Evolutionary conservation across 1,284 basidiomycete genomes (phyloP), one percentile per base, ranked within the genome.

Genomic region (Termitomyces sp.): DNA sequence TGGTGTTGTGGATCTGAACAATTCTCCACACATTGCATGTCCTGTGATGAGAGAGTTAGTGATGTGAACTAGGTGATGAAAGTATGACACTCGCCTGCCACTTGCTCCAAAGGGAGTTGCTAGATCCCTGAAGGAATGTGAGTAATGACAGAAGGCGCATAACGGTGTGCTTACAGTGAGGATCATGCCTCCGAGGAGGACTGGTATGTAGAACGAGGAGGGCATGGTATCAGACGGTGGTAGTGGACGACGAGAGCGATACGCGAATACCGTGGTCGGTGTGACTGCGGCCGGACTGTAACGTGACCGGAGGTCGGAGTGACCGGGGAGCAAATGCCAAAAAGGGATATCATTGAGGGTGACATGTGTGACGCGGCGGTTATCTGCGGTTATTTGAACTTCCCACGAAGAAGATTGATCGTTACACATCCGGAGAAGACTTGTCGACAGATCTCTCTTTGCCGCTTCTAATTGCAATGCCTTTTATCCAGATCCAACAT

Each of bases 11-110:
- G 73, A 63, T 86, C 80, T 54, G 70, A 64, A 66, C 92, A 96
- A 69, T 93, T 88, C 78, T 93, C 92, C 50, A 95, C 93, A 64
- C 93, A 96, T 84, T 94, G 90, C 88, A 92, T 93, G 67, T 95
- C 93, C 85, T 92, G 61, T 16, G 39, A 43, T 18, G 19, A 4
- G 10, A 24, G 31, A 24, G 53, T 31, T 16, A 43, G 16, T 46
- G 53, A 47, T 53, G 43, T 4, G 38, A 54, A 40, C 24, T 16
- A 1, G 14, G 52, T 43, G 26, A 53, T 50, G 41, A 41, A n/a
- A 52, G 56, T n/a, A 49, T 16, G 50, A 60, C n/a, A 66, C 74
- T 61, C 58, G 73, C 86, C 84, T 89, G 87, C 78, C 79, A 90
- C 68, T 91, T 91, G 67, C 75, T 79, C 84, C 86, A 91, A 38